Evolutionary conservation across 345 rosid genomes (phyloP).

Genomic region (Bruguiera sexangula): DNA sequence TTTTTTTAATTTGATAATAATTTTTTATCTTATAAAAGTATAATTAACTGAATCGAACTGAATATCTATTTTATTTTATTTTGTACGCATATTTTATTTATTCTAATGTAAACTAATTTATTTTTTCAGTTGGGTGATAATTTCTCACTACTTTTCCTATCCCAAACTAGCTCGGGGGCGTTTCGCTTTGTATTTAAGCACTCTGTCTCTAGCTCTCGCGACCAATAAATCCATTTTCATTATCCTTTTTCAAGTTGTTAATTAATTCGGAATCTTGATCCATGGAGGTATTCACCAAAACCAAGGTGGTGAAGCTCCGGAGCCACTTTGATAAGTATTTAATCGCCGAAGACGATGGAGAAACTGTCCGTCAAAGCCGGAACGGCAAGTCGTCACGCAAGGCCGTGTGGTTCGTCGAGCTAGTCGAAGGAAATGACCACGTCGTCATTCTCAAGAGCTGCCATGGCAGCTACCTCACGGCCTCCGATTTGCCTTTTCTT

Average conservation of each 20-base stretch:
- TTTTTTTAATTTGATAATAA: no score
- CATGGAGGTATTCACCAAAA: conserved; percentile 72
- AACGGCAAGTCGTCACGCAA: conserved; percentile 43
- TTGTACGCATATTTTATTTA: no score
- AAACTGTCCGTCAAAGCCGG: conserved; percentile 72
- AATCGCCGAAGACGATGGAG: conserved; percentile 65
- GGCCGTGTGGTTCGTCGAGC: conserved; percentile 73
- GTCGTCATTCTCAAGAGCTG: conserved; percentile 51
- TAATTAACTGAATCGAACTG: no score
- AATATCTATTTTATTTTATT: no score
- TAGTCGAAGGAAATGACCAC: conserved; percentile 39
- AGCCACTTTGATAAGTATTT: conserved; percentile 85
- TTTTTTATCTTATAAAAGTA: no score
- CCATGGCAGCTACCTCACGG: conserved; percentile 66
- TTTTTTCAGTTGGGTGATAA: no score
- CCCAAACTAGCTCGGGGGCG: no score
- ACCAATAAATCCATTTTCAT: not conserved
- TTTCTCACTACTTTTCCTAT: no score
- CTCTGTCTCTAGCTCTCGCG: not conserved
- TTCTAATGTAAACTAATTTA: no score
- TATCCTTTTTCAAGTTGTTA: no score
- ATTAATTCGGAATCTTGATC: not conserved
- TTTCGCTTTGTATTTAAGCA: no score
- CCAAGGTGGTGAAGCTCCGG: conserved; percentile 62
- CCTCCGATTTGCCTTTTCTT: conserved; percentile 67